Evolutionary conservation across 805 yeast genomes (phyloP), one percentile per base, ranked within the genome.

Genomic region (Monosporozyma aerobia): DNA sequence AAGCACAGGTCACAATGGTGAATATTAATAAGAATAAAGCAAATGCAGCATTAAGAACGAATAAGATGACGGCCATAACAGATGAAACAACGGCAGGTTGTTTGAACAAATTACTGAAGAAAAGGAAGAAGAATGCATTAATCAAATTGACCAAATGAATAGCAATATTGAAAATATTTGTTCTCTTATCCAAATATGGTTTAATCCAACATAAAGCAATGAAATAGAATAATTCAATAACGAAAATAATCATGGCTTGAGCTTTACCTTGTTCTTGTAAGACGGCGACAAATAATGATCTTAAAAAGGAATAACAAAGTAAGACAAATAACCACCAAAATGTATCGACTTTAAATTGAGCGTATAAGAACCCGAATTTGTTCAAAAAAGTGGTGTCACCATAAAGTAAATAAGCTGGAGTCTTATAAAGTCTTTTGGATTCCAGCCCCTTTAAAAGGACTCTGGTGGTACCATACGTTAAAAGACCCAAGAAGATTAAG

Each of bases 111-210:
- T 85, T 81, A 19, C 96, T 86, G 73, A 89, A 94, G 72, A 94
- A 90, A 72, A 90, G 71, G 69, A 88, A 94, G 73, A 94, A 85
- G 44, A 92, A 70, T 1, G 97, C 79, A 69, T 94, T 94, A 63
- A 92, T 70, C 53, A 89, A 78, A 64, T 82, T 86, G 59, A 94
- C 82, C 47, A 86, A 78, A 40, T 88, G 83, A 60, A 92, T 87
- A 48, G 87, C 77, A 60, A 94, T 92, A 71, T 90, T 92, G 79
- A 90, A 87, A n/a, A 81, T 83, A 62, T 94, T 94, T 35, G 98
- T 90, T 72, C 95, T 79, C 70, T 85, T 89, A 72, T 94, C 97
- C 90, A 94, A 83, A 69, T 80, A 94, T 10, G 99, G 99, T 69
- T 94, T 80, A 53, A 78, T 72, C 77, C 80, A 79, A 63, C 90